These are phyloP conservation scores for Fusarium guadeloupense DNA, from an alignment of 2,329 filamentous ascomycete genomes.

Conservation along the genomic window DNA sequence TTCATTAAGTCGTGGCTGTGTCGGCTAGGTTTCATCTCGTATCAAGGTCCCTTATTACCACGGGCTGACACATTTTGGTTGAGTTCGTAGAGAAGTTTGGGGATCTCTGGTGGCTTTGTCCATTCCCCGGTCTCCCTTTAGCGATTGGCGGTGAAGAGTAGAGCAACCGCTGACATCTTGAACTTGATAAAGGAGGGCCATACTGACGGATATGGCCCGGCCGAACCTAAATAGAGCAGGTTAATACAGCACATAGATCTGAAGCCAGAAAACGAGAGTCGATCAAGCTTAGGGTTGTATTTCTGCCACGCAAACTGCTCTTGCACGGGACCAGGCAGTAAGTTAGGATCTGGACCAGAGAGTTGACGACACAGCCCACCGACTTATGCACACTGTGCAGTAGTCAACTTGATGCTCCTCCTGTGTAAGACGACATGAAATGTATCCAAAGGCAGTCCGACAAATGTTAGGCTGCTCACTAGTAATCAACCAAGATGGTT, in stretches of 20 bases:
- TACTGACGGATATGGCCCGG: background rate
- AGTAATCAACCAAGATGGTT: constrained; percentile 5
- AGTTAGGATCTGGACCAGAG: constrained; percentile 10
- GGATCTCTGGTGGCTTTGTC: constrained; percentile 13
- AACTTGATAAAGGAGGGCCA: background rate
- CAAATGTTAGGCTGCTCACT: constrained; percentile 6
- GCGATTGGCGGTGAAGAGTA: constrained; percentile 9
- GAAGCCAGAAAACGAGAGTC: background rate
- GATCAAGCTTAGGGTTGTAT: background rate
- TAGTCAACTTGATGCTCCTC: background rate
- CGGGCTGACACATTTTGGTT: background rate
- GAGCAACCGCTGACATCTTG: background rate
- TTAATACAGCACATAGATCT: background rate
- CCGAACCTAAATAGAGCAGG: background rate
- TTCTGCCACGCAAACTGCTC: constrained; percentile 1
- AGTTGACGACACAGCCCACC: constrained; percentile 5
- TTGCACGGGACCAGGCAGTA: constrained; percentile 2
- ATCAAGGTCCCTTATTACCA: constrained; percentile 17
- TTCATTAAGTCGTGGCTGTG: constrained; percentile 17
- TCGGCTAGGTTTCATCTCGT: constrained; percentile 26
- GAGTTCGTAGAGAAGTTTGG: constrained; percentile 8
- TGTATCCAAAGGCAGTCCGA: background rate
- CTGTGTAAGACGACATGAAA: background rate
- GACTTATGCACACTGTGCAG: constrained; percentile 19
- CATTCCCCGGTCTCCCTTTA: constrained; percentile 1